Conservation (phyloP, 257 asterid species). For the Oldenlandia corymbosa region DNA sequence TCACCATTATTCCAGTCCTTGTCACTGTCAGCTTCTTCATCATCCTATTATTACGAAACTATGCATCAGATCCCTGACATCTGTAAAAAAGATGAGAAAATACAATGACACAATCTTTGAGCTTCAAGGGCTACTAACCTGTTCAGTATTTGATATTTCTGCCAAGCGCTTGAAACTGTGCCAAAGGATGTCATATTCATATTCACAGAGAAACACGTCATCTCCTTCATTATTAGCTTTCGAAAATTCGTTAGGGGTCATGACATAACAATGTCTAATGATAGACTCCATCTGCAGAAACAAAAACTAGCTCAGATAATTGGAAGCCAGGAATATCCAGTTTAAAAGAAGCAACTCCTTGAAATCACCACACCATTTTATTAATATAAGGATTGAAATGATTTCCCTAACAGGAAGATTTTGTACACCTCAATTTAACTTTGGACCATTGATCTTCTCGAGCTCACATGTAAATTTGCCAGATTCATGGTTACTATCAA, state of each 20-base stretch:
- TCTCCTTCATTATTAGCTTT: slow-evolving; percentile 74
- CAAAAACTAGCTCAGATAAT: slow-evolving; percentile 6
- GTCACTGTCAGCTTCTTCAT: slow-evolving; percentile 48
- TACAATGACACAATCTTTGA: not conserved
- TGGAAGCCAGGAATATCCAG: not conserved
- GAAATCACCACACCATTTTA: not conserved
- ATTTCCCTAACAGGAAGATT: no score
- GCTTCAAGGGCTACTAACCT: slow-evolving; percentile 33
- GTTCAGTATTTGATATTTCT: slow-evolving; percentile 46
- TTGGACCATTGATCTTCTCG: not conserved
- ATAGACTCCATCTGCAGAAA: slow-evolving; percentile 67
- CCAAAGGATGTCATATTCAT: slow-evolving; percentile 76
- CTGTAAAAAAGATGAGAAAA: slow-evolving; percentile 8
- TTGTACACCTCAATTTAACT: not conserved
- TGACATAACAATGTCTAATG: slow-evolving; percentile 71
- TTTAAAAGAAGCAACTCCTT: not conserved
- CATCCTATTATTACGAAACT: slow-evolving; percentile 40
- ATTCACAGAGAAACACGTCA: slow-evolving; percentile 89
- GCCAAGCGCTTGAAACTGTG: slow-evolving; percentile 84
- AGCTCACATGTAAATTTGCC: not conserved
- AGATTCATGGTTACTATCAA: not conserved
- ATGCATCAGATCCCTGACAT: slow-evolving; percentile 18
- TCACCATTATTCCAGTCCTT: slow-evolving; percentile 60
- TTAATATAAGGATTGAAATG: no score
- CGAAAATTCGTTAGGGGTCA: slow-evolving; percentile 64